phyloP scores from a whole-genome alignment of 2,329 filamentous ascomycete genomes.

The Cladosporium velox region DNA sequence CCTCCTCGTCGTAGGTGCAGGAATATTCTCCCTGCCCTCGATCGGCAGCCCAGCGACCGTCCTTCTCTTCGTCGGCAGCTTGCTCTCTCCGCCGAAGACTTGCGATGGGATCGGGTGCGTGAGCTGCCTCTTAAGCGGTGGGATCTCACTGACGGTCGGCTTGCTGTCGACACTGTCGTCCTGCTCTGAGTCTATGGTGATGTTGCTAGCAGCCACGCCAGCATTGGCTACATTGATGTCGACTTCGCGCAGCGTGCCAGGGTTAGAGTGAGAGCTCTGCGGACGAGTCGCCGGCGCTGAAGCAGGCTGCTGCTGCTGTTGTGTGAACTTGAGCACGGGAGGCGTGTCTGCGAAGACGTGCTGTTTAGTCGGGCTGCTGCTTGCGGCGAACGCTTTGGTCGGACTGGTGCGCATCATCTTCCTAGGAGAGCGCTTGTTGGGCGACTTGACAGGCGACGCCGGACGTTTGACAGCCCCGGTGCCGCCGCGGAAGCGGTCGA shows the following conservation, averaged over 20 bases:
- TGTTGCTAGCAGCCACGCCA: slow-evolving; percentile 25
- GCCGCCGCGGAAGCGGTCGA: slow-evolving; percentile 54
- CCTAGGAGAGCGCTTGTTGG: slow-evolving; percentile 38
- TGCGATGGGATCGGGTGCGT: slow-evolving; percentile 19
- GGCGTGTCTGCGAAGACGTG: slow-evolving; percentile 38
- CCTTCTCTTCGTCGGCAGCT: slow-evolving; percentile 39
- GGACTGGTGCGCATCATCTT: slow-evolving; percentile 28
- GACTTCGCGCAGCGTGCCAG: slow-evolving; percentile 46
- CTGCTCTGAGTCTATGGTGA: slow-evolving; percentile 22
- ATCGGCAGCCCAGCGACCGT: slow-evolving; percentile 41
- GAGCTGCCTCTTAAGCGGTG: slow-evolving; percentile 13
- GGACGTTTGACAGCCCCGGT: slow-evolving; percentile 25
- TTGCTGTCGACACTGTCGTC: slow-evolving; percentile 34
- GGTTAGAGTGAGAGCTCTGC: slow-evolving; percentile 32
- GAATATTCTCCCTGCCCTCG: slow-evolving; percentile 39
- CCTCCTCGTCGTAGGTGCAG: slow-evolving; percentile 32
- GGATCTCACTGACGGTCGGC: not conserved
- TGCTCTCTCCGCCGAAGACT: slow-evolving; percentile 26
- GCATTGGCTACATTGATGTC: slow-evolving; percentile 48
- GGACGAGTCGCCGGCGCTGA: slow-evolving; percentile 32
- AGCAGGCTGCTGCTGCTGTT: slow-evolving; percentile 8
- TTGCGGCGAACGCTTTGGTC: slow-evolving; percentile 17
- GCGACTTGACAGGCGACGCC: slow-evolving; percentile 34
- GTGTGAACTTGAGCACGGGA: slow-evolving; percentile 25
- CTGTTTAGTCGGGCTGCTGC: slow-evolving; percentile 35